Base-by-base conservation (phyloP, 306 rosid species). In the Acmispon strigosus region DNA sequence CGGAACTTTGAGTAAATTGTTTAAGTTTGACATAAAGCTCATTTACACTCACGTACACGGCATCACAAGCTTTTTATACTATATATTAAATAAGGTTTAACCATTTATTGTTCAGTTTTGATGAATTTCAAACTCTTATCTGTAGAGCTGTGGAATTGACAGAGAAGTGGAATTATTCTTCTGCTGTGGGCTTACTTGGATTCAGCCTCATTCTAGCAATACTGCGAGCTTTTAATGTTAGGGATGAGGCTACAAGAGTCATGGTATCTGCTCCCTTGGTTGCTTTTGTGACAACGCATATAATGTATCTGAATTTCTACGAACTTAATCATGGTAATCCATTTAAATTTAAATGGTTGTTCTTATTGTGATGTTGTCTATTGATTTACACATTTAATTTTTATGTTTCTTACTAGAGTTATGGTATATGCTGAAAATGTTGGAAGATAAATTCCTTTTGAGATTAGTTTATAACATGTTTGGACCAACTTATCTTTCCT, bases 241-340 rank as follows among this genome's bases (percentile, higher is more conserved):
- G 88, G 80, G 96, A 87, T 79, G 99, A 89, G 80, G 95, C 95
- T 82, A 87, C 91, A 27, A 85, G 88, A 79, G 89, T 94, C 76
- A 94, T 94, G 99, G 79, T 94, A 82, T 76, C 92, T 80, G 99
- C 99, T 53, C 99, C 99, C 20, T 70, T 91, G 81, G 45, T 83
- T 59, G 92, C 99, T 9, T 91, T 94, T 73, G 87, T 91, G 72
- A 84, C 96, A 48, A 94, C 97, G 29, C 97, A 94, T 81, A 86
- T 94, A 80, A 62, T 94, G 85, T 94, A 86, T 79, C 92, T 94
- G 73, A 94, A 94, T 80, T 86, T 83, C 86, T 94, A 89, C 47
- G 81, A 84, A 43, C 87, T 94, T 72, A 86, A 88, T 75, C 66
- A 83, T 8, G 96, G 99, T 91, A 91, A 83, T 73, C 9, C 7